Conservation (phyloP, 164 flowering plant species). For the Vitis cinerea region DNA sequence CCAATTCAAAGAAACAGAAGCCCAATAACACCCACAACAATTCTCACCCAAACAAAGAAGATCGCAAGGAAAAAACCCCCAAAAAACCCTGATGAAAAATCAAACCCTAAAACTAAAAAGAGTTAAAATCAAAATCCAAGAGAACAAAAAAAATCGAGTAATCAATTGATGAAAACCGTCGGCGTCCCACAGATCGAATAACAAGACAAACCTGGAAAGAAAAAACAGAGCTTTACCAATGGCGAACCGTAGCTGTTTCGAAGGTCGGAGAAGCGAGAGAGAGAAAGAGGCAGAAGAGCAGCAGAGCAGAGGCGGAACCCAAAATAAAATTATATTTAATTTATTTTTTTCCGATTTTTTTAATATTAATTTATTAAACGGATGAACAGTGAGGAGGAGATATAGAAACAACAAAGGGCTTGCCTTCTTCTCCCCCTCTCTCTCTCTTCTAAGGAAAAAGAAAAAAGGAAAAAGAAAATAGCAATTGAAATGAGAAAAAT, state of each 20-base stretch:
- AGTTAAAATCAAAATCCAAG: not conserved
- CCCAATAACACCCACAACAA: slow-evolving; percentile 3
- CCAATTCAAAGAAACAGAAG: slow-evolving; percentile 6
- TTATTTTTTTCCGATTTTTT: not conserved
- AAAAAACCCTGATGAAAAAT: slow-evolving; percentile 16
- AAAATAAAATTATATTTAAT: slow-evolving; percentile 7
- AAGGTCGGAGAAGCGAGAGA: slow-evolving; percentile 21
- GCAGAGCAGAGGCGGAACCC: slow-evolving; percentile 15
- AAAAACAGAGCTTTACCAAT: slow-evolving; percentile 9
- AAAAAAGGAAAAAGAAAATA: not conserved
- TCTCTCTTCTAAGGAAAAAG: not conserved
- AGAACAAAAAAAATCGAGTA: not conserved
- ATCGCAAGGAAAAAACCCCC: slow-evolving; percentile 7
- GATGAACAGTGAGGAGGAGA: not conserved
- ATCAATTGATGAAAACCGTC: not conserved
- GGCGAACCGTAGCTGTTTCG: slow-evolving; percentile 17
- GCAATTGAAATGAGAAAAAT: not conserved
- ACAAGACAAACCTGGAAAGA: slow-evolving; percentile 18
- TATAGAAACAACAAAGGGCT: not conserved
- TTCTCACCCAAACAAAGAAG: slow-evolving; percentile 8
- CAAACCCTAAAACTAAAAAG: slow-evolving; percentile 14
- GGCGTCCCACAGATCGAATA: slow-evolving; percentile 23
- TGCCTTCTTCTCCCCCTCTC: not conserved
- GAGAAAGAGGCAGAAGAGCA: slow-evolving; percentile 10
- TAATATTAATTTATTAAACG: not conserved